A percentile compares a stretch with the other conserved stretches of the same genome.
Conservation (phyloP, 352 stramenopile species). For the Phytopythium aichiense region DNA sequence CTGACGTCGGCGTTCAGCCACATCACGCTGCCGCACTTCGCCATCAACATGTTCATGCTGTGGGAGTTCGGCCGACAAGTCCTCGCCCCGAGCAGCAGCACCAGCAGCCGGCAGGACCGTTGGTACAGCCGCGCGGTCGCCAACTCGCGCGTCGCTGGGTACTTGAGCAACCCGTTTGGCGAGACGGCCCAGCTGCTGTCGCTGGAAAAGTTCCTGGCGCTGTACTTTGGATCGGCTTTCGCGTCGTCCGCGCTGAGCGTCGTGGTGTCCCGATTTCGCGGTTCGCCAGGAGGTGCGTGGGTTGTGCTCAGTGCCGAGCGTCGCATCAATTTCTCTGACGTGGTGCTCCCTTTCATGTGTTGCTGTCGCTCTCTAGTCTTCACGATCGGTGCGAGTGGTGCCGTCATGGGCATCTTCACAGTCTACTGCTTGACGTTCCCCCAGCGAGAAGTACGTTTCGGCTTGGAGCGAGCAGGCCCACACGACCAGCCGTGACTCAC, state of each 20-base stretch:
- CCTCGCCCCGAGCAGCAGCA: slow-evolving; percentile 46
- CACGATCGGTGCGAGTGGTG: slow-evolving; percentile 75
- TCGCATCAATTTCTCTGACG: background rate
- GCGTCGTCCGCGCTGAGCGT: slow-evolving; percentile 68
- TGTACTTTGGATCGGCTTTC: slow-evolving; percentile 72
- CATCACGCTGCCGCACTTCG: slow-evolving; percentile 76
- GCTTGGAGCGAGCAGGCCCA: background rate
- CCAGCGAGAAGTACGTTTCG: slow-evolving; percentile 35
- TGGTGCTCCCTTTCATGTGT: background rate
- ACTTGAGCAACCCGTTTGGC: slow-evolving; percentile 17
- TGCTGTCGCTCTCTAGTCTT: slow-evolving; percentile 38
- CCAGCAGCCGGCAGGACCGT: slow-evolving; percentile 11
- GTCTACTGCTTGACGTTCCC: slow-evolving; percentile 74
- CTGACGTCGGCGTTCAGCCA: slow-evolving; percentile 82
- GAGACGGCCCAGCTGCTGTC: slow-evolving; percentile 31
- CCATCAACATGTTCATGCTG: slow-evolving; percentile 89
- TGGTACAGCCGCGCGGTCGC: slow-evolving; percentile 53
- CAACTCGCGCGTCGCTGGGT: slow-evolving; percentile 42
- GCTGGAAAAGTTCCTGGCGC: slow-evolving; percentile 57
- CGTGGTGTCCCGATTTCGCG: slow-evolving; percentile 57
- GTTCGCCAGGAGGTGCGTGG: slow-evolving; percentile 41
- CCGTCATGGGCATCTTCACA: slow-evolving; percentile 77
- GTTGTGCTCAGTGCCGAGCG: background rate
- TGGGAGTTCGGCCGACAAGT: slow-evolving; percentile 79
- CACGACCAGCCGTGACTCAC: slow-evolving; percentile 1